A percentile compares a stretch with the other conserved stretches of the same genome.
Conservation (phyloP, 1,284 basidiomycete genomes). For the Limonomyces culmigenus region DNA sequence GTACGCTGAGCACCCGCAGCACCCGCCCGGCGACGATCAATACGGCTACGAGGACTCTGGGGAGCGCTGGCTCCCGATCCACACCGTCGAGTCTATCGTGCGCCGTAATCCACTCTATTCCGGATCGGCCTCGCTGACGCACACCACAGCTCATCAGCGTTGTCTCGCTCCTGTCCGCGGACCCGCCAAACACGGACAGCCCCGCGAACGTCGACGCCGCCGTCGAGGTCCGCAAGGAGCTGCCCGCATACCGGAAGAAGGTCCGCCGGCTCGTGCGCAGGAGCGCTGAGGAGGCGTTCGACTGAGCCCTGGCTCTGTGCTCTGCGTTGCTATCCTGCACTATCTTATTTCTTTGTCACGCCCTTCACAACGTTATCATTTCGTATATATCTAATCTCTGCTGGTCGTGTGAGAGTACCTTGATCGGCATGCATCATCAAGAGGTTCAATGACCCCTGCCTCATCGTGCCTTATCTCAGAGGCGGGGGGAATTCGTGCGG, state of each 20-base stretch:
- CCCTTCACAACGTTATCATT: too few relatives aligned
- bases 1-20: constrained; percentile 26
- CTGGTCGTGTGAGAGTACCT: too few relatives aligned
- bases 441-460: too few relatives aligned
- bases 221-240: constrained; percentile 71
- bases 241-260: constrained; percentile 78
- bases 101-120: constrained; percentile 15
- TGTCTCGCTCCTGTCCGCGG: constrained; percentile 87
- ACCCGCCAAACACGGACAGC: constrained; percentile 85
- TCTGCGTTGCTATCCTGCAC: too few relatives aligned
- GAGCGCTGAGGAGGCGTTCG: constrained; percentile 77
- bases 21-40: constrained; percentile 93
- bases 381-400: too few relatives aligned
- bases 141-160: constrained; percentile 78
- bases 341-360: too few relatives aligned
- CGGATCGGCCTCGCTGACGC: constrained; percentile 1
- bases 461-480: too few relatives aligned
- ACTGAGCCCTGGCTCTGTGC: constrained; percentile 24
- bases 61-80: constrained; percentile 96
- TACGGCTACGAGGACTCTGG: constrained; percentile 97
- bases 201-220: constrained; percentile 97
- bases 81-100: constrained; percentile 94
- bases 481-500: too few relatives aligned
- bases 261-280: constrained; percentile 73
- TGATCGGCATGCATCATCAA: too few relatives aligned